Evolutionary conservation across 768 basidiomycete species (phyloP), one percentile per base, ranked within the genome.

Genomic region (Termitomyces titanicus): DNA sequence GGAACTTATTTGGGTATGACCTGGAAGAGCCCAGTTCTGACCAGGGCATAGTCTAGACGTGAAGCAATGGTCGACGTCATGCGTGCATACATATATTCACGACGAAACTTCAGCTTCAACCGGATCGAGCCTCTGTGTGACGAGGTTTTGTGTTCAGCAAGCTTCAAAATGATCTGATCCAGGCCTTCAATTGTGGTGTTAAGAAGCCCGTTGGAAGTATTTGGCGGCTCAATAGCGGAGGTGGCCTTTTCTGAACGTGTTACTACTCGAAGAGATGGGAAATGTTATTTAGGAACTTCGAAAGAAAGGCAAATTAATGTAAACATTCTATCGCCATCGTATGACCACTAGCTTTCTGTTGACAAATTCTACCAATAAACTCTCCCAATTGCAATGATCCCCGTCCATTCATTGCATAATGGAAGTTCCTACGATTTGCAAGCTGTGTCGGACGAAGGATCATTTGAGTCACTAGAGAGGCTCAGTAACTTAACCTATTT

Each of bases 231-330:
- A 34, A 34, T 34, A 17, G 46, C 46, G 33, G 25, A 46, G 29
- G 18, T 18, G n/a, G 7, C 45, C 18, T n/a, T 31, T n/a, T 31
- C n/a, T 33, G 6, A 29, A 17, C 24, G 44, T 45, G 44, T 9
- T n/a, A n/a, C n/a, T n/a, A n/a, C n/a, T n/a, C n/a, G n/a, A n/a
- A 24, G 15, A 5, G 22, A 9, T 3, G 17, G 20, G 17, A 11
- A 17, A 29, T 48, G 34, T 35, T 48, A 48, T 48, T 48, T 47
- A n/a, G n/a, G n/a, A n/a, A n/a, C n/a, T n/a, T n/a, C n/a, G n/a
- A n/a, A 37, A 25, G 25, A 5, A 13, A 25, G 17, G 47, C n/a
- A 25, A 49, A 25, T 13, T 17, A 35, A 11, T 24, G 35, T 38
- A 27, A 38, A 38, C 35, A 18, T 49, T 27, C n/a, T n/a, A n/a